Evolutionary conservation across 495 filamentous ascomycete species (phyloP).

Genomic region (Neurospora cerealis): DNA sequence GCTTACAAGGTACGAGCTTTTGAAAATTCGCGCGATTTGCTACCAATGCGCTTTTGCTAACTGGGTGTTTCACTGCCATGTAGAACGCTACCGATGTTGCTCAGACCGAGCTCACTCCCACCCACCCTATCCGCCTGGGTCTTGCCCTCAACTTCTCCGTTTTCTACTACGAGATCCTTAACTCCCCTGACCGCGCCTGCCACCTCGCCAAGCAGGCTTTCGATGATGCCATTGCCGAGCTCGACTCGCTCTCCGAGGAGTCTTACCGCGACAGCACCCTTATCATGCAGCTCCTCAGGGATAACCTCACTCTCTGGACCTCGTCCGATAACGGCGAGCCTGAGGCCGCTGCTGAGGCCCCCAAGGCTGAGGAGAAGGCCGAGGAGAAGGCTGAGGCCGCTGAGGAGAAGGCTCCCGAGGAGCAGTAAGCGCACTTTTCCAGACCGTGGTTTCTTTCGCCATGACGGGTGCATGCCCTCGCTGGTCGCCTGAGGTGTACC

Average conservation of each 20-base stretch:
- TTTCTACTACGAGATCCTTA: slow-evolving; percentile 99
- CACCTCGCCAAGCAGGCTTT: slow-evolving; percentile 99
- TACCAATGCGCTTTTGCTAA: background rate
- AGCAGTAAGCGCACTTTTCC: slow-evolving; percentile 14
- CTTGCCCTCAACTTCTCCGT: slow-evolving; percentile 99
- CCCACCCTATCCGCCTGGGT: slow-evolving; percentile 96
- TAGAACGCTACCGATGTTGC: slow-evolving; percentile 97
- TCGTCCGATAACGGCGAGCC: slow-evolving; percentile 85
- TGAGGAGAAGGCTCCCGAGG: slow-evolving; percentile 41
- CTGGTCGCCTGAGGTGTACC: slow-evolving; percentile 3
- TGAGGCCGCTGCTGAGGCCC: slow-evolving; percentile 53
- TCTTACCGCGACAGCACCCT: slow-evolving; percentile 99
- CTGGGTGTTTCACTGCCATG: background rate
- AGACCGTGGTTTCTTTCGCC: slow-evolving; percentile 6
- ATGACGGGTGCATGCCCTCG: slow-evolving; percentile 3
- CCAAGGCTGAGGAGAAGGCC: slow-evolving; percentile 55
- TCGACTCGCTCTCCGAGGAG: slow-evolving; percentile 96
- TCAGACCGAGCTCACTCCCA: slow-evolving; percentile 92
- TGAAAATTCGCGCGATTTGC: background rate
- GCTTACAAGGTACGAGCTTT: slow-evolving; percentile 81
- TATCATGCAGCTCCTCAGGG: slow-evolving; percentile 99
- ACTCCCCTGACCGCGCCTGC: slow-evolving; percentile 97
- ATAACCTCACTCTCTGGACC: slow-evolving; percentile 99
- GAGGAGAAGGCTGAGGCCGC: slow-evolving; percentile 43
- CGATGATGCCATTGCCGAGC: slow-evolving; percentile 97